Base-by-base conservation (phyloP, 768 basidiomycete genomes). In the Tricholoma terreum region DNA sequence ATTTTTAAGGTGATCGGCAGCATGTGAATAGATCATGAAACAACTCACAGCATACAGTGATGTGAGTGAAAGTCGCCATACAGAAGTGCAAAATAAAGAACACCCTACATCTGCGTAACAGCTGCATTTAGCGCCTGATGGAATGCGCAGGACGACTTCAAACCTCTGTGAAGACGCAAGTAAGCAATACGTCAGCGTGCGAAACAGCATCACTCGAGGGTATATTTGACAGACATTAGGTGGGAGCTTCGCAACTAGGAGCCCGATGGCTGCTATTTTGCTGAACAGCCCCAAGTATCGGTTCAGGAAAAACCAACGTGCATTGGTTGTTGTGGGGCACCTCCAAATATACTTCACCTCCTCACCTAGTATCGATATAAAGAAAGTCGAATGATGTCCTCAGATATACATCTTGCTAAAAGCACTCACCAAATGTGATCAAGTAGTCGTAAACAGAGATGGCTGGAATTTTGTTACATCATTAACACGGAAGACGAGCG, bases 231-330 rank as follows among this genome's bases (percentile, higher is more conserved):
- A 4, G 27, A 49, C 46, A n/a, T 49, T 8, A 11, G 6, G 14
- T 5, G 46, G 6, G 15, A 49, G 27, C 12, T n/a, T 14, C n/a
- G 30, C 8, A 27, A 9, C 30, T 15, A 31, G 11, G 8, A 6
- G 17, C 27, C 15, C 46, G 4, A 62, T 57, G 11, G 70, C 64
- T 7, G 57, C 58, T 15, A 73, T 57, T 45, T 71, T 71, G 27
- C 71, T 73, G 38, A 77, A 61, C 36, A 77, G 66, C 3, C 76
- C 72, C n/a, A 78, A 52, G 52, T 83, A 83, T 7, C 80, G 77
- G 58, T 81, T 82, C 21, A 77, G 42, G 48, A 77, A 73, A 62
- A 82, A 82, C 57, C 74, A 68, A 30, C 71, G 68, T 4, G 76
- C 68, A 52, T 75, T 73, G 5, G 56, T 31, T 3, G 64, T 67